Percentiles rank a stretch among this genome's conserved stretches.
phyloP scores from a whole-genome alignment of 1,284 basidiomycete species.

The Singerocomus inundabilis region DNA sequence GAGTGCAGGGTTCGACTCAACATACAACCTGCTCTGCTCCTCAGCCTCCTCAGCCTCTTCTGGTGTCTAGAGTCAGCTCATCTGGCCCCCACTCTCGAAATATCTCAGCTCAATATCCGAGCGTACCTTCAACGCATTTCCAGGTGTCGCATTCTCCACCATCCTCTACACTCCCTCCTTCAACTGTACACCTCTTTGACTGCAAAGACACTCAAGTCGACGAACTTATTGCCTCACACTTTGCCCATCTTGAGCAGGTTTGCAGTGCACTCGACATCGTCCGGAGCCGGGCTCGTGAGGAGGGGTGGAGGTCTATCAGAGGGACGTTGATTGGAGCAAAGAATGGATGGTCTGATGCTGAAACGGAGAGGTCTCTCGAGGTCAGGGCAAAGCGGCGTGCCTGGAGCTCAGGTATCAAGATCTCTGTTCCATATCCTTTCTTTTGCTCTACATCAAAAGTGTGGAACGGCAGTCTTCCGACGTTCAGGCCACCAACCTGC shows the following conservation, averaged over 20 bases:
- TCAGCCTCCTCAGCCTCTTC: conserved; percentile 1
- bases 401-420: conserved; percentile 34
- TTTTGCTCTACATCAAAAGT: conserved; percentile 4
- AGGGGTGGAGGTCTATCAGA: conserved; percentile 31
- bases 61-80: conserved; percentile 24
- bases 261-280: conserved; percentile 27
- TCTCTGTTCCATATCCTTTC: conserved; percentile 24
- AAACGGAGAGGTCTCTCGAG: conserved; percentile 26
- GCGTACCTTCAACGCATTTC: neutral
- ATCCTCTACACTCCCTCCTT: neutral
- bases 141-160: neutral
- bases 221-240: conserved; percentile 19
- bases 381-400: conserved; percentile 33
- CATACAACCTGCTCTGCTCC: neutral
- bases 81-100: conserved; percentile 28
- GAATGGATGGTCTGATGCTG: conserved; percentile 29
- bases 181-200: neutral
- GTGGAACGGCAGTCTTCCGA: conserved; percentile 18
- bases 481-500: neutral
- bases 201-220: conserved; percentile 8
- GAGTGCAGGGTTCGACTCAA: neutral
- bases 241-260: conserved; percentile 19
- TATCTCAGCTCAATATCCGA: conserved; percentile 5
- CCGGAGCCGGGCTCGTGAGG: conserved; percentile 27
- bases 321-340: conserved; percentile 18